Evolutionary conservation across 495 filamentous ascomycete species (phyloP).

Genomic region (Penicillium goetzii): DNA sequence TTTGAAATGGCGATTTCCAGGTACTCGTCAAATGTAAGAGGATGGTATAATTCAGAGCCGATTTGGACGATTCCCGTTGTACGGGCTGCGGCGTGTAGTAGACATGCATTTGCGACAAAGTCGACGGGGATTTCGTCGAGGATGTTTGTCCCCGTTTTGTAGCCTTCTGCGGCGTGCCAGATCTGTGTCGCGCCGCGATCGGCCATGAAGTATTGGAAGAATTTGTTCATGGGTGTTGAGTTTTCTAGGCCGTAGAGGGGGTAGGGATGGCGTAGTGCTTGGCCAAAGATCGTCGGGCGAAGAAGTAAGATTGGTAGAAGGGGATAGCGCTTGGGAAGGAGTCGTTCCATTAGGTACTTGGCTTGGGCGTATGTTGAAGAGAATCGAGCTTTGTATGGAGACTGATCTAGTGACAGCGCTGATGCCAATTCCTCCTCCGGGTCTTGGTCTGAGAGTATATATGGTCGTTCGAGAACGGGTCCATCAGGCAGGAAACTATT

Average conservation of each 20-base stretch:
- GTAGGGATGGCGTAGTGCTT: slow-evolving; percentile 43
- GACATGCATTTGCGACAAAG: slow-evolving; percentile 45
- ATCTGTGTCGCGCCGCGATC: slow-evolving; percentile 35
- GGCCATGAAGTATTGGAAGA: slow-evolving; percentile 35
- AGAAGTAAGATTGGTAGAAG: slow-evolving; percentile 41
- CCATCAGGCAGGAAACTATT: slow-evolving; percentile 47
- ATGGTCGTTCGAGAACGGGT: slow-evolving; percentile 35
- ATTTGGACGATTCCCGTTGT: slow-evolving; percentile 43
- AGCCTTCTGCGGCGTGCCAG: slow-evolving; percentile 41
- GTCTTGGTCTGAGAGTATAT: slow-evolving; percentile 32
- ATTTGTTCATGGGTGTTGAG: slow-evolving; percentile 42
- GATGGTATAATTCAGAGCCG: slow-evolving; percentile 38
- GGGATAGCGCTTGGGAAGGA: slow-evolving; percentile 36
- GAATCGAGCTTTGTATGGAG: slow-evolving; percentile 32
- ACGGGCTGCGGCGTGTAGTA: slow-evolving; percentile 39
- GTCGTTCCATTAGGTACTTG: slow-evolving; percentile 46
- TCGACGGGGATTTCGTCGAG: slow-evolving; percentile 48
- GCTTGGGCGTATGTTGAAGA: slow-evolving; percentile 44
- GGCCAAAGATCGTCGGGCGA: slow-evolving; percentile 47
- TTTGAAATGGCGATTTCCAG: slow-evolving; percentile 26
- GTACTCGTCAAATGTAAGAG: slow-evolving; percentile 37
- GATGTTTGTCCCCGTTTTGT: slow-evolving; percentile 37
- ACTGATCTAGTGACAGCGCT: slow-evolving; percentile 26
- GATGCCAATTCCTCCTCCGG: slow-evolving; percentile 40
- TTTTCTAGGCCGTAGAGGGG: slow-evolving; percentile 42